These are phyloP conservation scores for Eucalyptus pauciflora DNA, from an alignment of 345 rosid species.

Conservation along the genomic window DNA sequence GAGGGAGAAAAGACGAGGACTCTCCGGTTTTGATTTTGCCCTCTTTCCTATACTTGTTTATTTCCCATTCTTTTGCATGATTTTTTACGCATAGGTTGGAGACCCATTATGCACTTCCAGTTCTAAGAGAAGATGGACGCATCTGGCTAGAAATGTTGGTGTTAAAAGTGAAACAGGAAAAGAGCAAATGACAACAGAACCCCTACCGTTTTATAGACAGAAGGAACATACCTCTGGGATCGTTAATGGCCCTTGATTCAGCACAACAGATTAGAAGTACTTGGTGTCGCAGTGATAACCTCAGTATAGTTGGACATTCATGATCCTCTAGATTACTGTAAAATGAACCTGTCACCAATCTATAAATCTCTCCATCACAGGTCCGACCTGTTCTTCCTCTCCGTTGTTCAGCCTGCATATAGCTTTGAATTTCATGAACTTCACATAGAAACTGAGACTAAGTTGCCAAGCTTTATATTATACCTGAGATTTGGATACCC, in stretches of 20 bases:
- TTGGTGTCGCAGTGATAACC: slow-evolving; percentile 74
- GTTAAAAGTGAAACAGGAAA: neutral
- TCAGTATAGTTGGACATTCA: slow-evolving; percentile 70
- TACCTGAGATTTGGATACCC: slow-evolving; percentile 98
- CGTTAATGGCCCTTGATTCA: slow-evolving; percentile 69
- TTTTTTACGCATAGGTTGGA: neutral
- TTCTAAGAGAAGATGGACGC: neutral
- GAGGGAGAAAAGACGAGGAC: neutral
- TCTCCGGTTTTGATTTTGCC: neutral
- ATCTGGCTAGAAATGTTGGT: neutral
- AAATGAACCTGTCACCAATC: slow-evolving; percentile 76
- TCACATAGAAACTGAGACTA: neutral
- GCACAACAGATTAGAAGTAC: slow-evolving; percentile 80
- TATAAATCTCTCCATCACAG: slow-evolving; percentile 87
- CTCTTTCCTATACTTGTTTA: neutral
- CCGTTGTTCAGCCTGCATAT: slow-evolving; percentile 82
- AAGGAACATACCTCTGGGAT: slow-evolving; percentile 59
- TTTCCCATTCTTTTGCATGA: neutral
- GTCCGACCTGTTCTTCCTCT: slow-evolving; percentile 95
- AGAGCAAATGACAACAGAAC: neutral
- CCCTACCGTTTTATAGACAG: neutral
- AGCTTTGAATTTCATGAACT: neutral
- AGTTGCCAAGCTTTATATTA: neutral
- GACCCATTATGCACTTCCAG: neutral
- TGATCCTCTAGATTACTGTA: slow-evolving; percentile 50